These are phyloP conservation scores for Debaryomyces psychrophilus DNA, from an alignment of 1,139 yeast genomes.

Conservation along the genomic window DNA sequence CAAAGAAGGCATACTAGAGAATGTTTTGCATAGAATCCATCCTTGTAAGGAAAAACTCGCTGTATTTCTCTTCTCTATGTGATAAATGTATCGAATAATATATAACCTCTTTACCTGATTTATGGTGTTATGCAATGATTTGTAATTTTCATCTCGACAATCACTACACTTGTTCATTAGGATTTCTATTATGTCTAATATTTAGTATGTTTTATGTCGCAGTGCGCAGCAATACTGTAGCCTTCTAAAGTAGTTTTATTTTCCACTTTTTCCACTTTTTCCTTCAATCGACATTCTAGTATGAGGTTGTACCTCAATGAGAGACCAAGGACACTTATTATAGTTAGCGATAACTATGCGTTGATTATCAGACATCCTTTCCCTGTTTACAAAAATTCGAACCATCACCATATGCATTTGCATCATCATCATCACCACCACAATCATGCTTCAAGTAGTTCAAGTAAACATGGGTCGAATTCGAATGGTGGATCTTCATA, in stretches of 20 bases:
- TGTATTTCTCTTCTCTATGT: neutral
- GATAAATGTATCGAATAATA: neutral
- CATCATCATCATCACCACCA: slow-evolving; percentile 19
- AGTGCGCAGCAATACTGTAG: slow-evolving; percentile 1
- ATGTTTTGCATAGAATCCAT: neutral
- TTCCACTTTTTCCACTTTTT: neutral
- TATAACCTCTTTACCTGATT: neutral
- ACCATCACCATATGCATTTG: slow-evolving; percentile 36
- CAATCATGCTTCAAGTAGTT: slow-evolving; percentile 4
- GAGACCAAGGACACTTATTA: slow-evolving; percentile 57
- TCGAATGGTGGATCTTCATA: slow-evolving; percentile 10
- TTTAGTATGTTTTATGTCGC: slow-evolving; percentile 1
- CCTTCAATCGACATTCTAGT: slow-evolving; percentile 1
- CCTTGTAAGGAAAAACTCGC: neutral
- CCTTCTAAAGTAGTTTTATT: neutral
- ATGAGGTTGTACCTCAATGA: slow-evolving; percentile 58
- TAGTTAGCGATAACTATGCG: slow-evolving; percentile 51
- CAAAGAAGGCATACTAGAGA: slow-evolving; percentile 28
- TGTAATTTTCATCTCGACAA: neutral
- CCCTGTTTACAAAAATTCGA: slow-evolving; percentile 35
- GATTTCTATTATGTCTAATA: neutral
- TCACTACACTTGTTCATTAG: neutral
- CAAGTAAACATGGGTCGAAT: slow-evolving; percentile 5
- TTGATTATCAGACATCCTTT: slow-evolving; percentile 52
- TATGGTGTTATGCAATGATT: neutral